Evolutionary conservation across 371 early-diverging fungal genomes (phyloP).

Genomic region (Mortierella sp.): DNA sequence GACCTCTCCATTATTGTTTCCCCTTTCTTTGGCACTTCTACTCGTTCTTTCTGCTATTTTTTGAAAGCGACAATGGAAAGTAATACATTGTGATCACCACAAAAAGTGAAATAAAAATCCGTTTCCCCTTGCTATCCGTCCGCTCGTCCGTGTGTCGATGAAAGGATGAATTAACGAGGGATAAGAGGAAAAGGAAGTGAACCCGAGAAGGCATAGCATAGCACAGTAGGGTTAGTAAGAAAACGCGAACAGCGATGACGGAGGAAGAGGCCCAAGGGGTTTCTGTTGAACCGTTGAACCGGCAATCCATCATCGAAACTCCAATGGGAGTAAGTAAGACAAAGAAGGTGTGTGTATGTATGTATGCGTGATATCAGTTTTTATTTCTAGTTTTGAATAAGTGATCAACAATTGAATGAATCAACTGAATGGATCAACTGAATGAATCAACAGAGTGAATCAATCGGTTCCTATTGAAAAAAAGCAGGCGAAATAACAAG

Average conservation of each 20-base stretch:
- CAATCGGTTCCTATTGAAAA: not conserved
- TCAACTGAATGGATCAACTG: not conserved
- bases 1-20: not conserved
- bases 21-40: not conserved
- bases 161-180: not conserved
- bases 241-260: not conserved
- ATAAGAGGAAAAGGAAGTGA: not conserved
- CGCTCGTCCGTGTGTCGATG: not conserved
- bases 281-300: not conserved
- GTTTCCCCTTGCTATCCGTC: conserved; percentile 1
- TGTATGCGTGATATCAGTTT: not conserved
- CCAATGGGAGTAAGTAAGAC: not conserved
- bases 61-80: not conserved
- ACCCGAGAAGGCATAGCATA: not conserved
- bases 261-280: not conserved
- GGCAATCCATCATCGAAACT: not conserved
- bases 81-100: not conserved
- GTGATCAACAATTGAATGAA: not conserved
- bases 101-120: not conserved
- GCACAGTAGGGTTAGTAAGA: not conserved
- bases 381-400: not conserved
- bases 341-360: not conserved
- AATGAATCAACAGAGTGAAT: not conserved
- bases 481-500: not conserved
- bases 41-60: not conserved